Evolutionary conservation across 495 filamentous ascomycete genomes (phyloP), one percentile per base, ranked within the genome.

Genomic region (Neurospora tetrasperma): DNA sequence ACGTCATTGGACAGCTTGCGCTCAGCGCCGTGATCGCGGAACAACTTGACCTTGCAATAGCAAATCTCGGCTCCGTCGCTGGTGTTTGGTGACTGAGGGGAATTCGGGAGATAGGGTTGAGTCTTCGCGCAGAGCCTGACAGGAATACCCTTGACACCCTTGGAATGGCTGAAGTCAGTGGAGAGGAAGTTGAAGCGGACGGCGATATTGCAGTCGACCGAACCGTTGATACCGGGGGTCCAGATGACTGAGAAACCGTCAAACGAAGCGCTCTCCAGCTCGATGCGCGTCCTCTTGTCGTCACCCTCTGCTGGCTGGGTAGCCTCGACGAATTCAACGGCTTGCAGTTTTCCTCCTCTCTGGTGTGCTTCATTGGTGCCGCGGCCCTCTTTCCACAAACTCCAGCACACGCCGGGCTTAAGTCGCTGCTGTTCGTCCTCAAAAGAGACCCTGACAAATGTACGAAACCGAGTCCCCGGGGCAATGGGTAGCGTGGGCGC

Each of bases 131-230:
- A 98, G 5, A 99, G 86, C 54, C 96, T 83, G 14, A 99, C 94
- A 0, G 95, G 93, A 71, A 97, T 96, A 20, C 96, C 96, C 80
- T 98, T 98, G 40, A 99, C 95, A 40, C 96, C 96, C 76, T 99
- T 98, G 8, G 96, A 98, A 77, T 97, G 94, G 79, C 94, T 98
- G 79, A 98, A 99, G 78, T 99, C 96, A 14, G 95, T 99, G 0
- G 96, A 99, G 0, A 98, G 86, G 78, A 99, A 99, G 80, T 99
- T 98, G 86, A 98, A 99, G 66, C 94, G 92, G 18, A 98, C 92
- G 16, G 93, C 89, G 42, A 99, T 88, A 38, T 86, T 90, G 81
- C 93, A 96, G 70, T 97, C 91, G 9, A 90, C 83, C 2, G 82
- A 76, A 0, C 87, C 88, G 70, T 86, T 87, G 35, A 87, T 77